Evolutionary conservation across 2,329 filamentous ascomycete species (phyloP).

Genomic region (Magnaporthiopsis poae): DNA sequence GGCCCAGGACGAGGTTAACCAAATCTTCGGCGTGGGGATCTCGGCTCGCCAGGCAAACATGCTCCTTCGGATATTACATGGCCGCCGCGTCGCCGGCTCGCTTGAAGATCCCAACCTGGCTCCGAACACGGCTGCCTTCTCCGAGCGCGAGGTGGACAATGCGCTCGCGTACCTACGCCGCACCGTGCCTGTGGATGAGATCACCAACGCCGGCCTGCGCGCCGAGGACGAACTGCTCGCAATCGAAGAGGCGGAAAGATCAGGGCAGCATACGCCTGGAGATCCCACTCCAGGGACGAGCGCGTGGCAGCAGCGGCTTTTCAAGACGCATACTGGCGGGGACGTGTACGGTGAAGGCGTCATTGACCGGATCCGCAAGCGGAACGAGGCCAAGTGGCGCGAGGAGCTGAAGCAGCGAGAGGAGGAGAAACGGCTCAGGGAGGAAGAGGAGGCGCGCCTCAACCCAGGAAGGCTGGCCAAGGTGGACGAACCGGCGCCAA

Average conservation of each 20-base stretch:
- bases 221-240: constrained; percentile 52
- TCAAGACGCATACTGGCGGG: constrained; percentile 21
- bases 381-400: constrained; percentile 39
- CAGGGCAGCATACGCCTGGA: constrained; percentile 9
- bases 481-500: constrained; percentile 25
- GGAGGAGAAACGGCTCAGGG: constrained; percentile 24
- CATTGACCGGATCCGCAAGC: constrained; percentile 47
- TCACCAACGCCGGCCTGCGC: constrained; percentile 49
- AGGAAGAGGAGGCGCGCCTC: constrained; percentile 29
- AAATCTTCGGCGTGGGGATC: constrained; percentile 42
- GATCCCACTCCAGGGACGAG: not conserved
- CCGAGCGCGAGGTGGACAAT: constrained; percentile 29
- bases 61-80: constrained; percentile 50
- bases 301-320: constrained; percentile 15
- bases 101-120: constrained; percentile 47
- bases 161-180: constrained; percentile 48
- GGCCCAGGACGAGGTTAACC: constrained; percentile 32
- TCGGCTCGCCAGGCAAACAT: constrained; percentile 37
- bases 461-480: constrained; percentile 34
- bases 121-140: constrained; percentile 37
- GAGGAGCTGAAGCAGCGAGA: constrained; percentile 24
- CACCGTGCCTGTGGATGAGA: constrained; percentile 47
- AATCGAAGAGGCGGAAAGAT: constrained; percentile 31
- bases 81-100: constrained; percentile 53
- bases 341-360: constrained; percentile 49